Percentiles rank a stretch among this genome's conserved stretches.
Conservation (phyloP, 2,329 filamentous ascomycete species). For the Beauveria varroae region DNA sequence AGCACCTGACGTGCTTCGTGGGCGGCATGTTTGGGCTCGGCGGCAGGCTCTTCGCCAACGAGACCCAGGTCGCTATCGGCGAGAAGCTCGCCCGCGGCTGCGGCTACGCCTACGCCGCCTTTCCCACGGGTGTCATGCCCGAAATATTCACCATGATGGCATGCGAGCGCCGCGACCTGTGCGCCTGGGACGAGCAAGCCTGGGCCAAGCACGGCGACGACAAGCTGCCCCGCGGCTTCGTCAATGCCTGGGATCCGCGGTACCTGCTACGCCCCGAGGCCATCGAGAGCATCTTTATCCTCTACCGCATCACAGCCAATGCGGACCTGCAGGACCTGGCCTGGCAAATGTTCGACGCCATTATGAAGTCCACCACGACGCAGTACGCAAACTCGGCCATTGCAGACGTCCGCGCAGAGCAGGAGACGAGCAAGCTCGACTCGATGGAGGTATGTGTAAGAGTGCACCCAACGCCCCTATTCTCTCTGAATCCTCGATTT, state of each 20-base stretch:
- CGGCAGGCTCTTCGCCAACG: slow-evolving; percentile 43
- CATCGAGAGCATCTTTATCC: slow-evolving; percentile 72
- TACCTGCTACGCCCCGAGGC: slow-evolving; percentile 70
- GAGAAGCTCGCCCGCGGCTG: slow-evolving; percentile 55
- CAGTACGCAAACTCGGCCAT: slow-evolving; percentile 58
- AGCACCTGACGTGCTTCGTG: slow-evolving; percentile 57
- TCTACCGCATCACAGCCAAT: slow-evolving; percentile 68
- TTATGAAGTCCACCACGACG: slow-evolving; percentile 54
- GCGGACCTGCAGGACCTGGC: slow-evolving; percentile 57
- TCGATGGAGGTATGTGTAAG: slow-evolving; percentile 48
- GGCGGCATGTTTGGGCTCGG: slow-evolving; percentile 59
- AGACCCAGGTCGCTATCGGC: slow-evolving; percentile 48
- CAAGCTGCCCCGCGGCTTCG: slow-evolving; percentile 45
- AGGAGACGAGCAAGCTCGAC: slow-evolving; percentile 36
- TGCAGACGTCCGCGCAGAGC: slow-evolving; percentile 59
- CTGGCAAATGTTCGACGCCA: slow-evolving; percentile 65
- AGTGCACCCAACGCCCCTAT: background rate
- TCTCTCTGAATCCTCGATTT: background rate
- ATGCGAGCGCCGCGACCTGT: slow-evolving; percentile 22
- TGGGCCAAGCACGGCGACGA: slow-evolving; percentile 20
- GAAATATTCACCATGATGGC: slow-evolving; percentile 37
- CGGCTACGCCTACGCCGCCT: slow-evolving; percentile 52
- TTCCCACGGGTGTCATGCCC: slow-evolving; percentile 54
- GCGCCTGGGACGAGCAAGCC: slow-evolving; percentile 24
- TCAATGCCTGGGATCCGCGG: slow-evolving; percentile 44